Percentiles rank a stretch among this genome's conserved stretches.
These are phyloP conservation scores for Periconia sp. DNA, from an alignment of 2,329 filamentous ascomycete species.

Conservation along the genomic window DNA sequence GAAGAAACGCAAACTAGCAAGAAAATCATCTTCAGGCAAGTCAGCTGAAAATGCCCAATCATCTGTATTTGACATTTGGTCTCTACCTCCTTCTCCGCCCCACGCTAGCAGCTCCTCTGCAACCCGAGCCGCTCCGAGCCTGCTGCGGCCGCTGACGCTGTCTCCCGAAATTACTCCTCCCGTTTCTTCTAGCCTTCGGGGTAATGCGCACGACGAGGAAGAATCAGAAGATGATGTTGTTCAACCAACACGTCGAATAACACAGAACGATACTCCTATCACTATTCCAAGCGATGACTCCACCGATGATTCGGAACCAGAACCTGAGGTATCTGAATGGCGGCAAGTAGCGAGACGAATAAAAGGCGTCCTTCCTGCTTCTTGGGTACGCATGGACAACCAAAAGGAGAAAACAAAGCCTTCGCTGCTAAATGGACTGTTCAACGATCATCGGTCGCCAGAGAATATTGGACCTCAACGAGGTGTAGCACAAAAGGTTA, in stretches of 20 bases:
- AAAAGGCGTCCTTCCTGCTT: constrained; percentile 53
- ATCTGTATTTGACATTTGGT: constrained; percentile 31
- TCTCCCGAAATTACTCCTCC: constrained; percentile 28
- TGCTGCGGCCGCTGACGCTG: constrained; percentile 2
- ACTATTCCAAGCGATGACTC: constrained; percentile 22
- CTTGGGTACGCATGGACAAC: constrained; percentile 52
- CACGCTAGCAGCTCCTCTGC: constrained; percentile 33
- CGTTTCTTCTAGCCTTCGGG: constrained; percentile 31
- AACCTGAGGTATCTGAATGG: constrained; percentile 35
- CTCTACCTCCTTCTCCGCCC: constrained; percentile 48
- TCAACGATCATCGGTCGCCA: constrained; percentile 15
- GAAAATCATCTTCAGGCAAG: neutral
- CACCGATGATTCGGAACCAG: constrained; percentile 26
- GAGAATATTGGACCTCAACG: constrained; percentile 30
- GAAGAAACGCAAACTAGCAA: neutral
- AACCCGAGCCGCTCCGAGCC: constrained; percentile 4
- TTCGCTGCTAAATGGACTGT: constrained; percentile 14
- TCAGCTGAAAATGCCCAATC: constrained; percentile 6
- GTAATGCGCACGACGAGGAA: constrained; percentile 10
- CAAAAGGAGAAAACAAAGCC: constrained; percentile 31
- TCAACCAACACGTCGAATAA: constrained; percentile 14
- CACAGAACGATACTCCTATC: constrained; percentile 15
- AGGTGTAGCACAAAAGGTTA: constrained; percentile 36
- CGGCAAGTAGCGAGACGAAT: constrained; percentile 45
- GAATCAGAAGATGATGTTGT: constrained; percentile 27